phyloP scores from a whole-genome alignment of 192 early-diverging fungal genomes.

The Funneliformis geosporum region DNA sequence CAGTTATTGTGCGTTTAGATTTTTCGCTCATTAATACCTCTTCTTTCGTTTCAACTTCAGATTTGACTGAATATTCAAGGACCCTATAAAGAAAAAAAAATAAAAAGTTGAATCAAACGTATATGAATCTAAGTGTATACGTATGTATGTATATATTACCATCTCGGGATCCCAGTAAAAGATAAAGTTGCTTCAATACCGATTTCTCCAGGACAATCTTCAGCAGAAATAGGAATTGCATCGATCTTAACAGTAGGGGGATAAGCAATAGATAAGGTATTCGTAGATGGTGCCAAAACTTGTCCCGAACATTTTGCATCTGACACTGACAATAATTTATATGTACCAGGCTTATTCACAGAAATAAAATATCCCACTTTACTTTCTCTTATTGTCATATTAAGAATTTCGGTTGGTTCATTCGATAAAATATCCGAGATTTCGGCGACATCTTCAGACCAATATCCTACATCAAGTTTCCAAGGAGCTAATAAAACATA shows the following conservation, averaged over 20 bases:
- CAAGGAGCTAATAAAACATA: conserved; percentile 21
- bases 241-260: conserved; percentile 29
- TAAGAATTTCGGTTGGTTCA: background rate
- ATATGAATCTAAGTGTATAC: background rate
- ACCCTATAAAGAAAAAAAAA: conserved; percentile 11
- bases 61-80: conserved; percentile 20
- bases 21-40: conserved; percentile 2
- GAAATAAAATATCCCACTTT: conserved; percentile 13
- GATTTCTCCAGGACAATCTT: conserved; percentile 32
- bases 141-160: conserved; percentile 1
- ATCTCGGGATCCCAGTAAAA: conserved; percentile 28
- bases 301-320: conserved; percentile 40
- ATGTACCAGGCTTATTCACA: conserved; percentile 39
- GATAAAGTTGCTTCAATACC: conserved; percentile 25
- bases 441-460: conserved; percentile 24
- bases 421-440: background rate
- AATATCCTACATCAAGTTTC: conserved; percentile 26
- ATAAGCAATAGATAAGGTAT: background rate
- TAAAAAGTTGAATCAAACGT: background rate
- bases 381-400: background rate
- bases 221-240: conserved; percentile 26
- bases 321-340: conserved; percentile 37
- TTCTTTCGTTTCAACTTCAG: background rate
- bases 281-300: conserved; percentile 20
- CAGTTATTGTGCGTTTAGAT: conserved; percentile 1